Conservation (phyloP, 768 basidiomycete genomes). For the Clavaria fumosa region DNA sequence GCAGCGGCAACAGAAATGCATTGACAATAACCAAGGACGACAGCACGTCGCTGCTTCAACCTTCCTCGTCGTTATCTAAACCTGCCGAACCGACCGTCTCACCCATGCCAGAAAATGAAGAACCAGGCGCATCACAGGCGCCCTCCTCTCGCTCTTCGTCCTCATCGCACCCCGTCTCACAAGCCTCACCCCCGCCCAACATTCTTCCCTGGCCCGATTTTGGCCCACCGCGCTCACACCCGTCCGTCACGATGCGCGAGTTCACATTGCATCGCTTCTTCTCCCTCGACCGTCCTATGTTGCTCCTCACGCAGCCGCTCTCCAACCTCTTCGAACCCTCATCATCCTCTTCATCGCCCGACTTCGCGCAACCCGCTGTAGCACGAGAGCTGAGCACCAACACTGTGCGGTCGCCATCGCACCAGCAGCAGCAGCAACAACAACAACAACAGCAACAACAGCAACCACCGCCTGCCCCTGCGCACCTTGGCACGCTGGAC, state of each 20-base stretch:
- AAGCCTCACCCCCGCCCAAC: no score
- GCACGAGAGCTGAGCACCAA: no score
- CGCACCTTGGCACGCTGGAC: conserved; percentile 18
- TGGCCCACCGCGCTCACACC: no score
- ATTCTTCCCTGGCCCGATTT: no score
- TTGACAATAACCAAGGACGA: no score
- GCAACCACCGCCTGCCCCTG: conserved; percentile 8
- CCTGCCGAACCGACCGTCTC: neutral
- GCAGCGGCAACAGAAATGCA: conserved; percentile 1
- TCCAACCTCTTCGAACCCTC: conserved; percentile 26
- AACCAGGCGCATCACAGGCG: conserved; percentile 7
- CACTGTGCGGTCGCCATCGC: no score
- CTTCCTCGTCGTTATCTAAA: neutral
- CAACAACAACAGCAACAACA: no score
- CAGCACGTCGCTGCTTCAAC: no score
- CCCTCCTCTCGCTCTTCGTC: conserved; percentile 11
- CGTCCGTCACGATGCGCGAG: no score
- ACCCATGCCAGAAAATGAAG: conserved; percentile 7
- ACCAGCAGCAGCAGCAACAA: no score
- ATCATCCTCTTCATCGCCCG: neutral
- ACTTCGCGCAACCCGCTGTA: no score
- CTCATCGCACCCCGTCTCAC: conserved; percentile 8
- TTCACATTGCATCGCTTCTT: conserved; percentile 2
- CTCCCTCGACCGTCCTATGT: conserved; percentile 9
- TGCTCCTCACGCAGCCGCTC: conserved; percentile 23